Conservation (phyloP, 2,329 filamentous ascomycete species). For the Phyllosticta capitalensis region DNA sequence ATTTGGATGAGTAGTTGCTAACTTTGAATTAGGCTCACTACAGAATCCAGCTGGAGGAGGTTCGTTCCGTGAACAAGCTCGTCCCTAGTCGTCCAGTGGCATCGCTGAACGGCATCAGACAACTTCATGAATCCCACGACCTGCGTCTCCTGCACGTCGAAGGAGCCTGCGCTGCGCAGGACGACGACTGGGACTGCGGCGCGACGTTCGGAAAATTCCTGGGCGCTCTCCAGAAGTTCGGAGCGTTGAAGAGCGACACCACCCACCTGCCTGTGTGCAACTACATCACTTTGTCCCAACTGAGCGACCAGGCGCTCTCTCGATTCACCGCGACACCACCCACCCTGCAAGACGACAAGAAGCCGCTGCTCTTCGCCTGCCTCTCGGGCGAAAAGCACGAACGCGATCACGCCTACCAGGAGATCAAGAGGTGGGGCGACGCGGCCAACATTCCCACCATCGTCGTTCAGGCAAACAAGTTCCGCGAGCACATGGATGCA, state of each 20-base stretch:
- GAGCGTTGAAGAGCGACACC: background rate
- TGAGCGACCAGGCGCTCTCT: background rate
- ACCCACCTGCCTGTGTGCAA: background rate
- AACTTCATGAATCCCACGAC: background rate
- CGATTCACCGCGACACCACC: background rate
- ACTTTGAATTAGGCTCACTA: background rate
- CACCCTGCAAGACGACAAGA: background rate
- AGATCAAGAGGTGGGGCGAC: background rate
- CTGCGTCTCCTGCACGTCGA: background rate
- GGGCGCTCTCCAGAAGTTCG: background rate
- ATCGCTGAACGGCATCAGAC: background rate
- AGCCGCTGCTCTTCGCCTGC: background rate
- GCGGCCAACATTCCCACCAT: background rate
- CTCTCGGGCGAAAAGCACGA: background rate
- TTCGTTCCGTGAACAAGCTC: background rate
- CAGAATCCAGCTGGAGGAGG: background rate
- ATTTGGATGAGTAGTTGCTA: background rate
- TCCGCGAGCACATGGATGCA: background rate
- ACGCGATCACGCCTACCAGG: background rate
- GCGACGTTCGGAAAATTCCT: background rate
- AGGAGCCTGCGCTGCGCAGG: background rate
- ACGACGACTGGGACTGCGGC: background rate
- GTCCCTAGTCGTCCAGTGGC: background rate
- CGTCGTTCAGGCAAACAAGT: background rate
- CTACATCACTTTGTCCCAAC: background rate